These are phyloP conservation scores for Vigna reflexopilosa DNA, from an alignment of 306 rosid species.

Conservation along the genomic window DNA sequence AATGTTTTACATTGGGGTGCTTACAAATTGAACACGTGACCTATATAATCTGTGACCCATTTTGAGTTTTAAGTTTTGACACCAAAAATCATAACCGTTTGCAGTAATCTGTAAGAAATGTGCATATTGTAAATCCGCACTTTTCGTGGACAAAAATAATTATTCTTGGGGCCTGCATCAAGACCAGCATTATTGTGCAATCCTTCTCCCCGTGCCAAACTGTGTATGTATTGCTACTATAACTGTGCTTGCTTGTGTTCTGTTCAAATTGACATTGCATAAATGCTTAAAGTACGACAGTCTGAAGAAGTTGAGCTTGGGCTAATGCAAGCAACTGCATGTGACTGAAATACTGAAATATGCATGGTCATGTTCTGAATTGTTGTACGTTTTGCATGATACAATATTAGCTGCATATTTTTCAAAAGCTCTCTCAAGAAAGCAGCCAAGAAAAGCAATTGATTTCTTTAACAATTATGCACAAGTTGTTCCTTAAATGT, in stretches of 20 bases:
- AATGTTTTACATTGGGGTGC: background rate
- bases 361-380: slow-evolving; percentile 17
- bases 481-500: slow-evolving; percentile 27
- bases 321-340: slow-evolving; percentile 24
- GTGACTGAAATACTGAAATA: slow-evolving; percentile 35
- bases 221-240: slow-evolving; percentile 55
- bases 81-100: background rate
- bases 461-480: background rate
- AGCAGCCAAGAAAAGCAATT: background rate
- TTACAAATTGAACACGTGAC: background rate
- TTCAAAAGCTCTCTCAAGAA: background rate
- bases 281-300: slow-evolving; percentile 6
- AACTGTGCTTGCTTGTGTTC: slow-evolving; percentile 18
- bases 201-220: slow-evolving; percentile 84
- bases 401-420: background rate
- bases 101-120: slow-evolving; percentile 81
- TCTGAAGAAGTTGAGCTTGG: background rate
- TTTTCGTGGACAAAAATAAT: slow-evolving; percentile 81
- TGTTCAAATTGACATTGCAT: slow-evolving; percentile 29
- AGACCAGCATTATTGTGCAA: slow-evolving; percentile 74
- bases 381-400: slow-evolving; percentile 24
- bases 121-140: slow-evolving; percentile 76
- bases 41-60: slow-evolving; percentile 2
- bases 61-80: background rate
- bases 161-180: slow-evolving; percentile 87